Conservation (phyloP, 176 grass and related monocot genomes). For the Rhynchospora pubera region DNA sequence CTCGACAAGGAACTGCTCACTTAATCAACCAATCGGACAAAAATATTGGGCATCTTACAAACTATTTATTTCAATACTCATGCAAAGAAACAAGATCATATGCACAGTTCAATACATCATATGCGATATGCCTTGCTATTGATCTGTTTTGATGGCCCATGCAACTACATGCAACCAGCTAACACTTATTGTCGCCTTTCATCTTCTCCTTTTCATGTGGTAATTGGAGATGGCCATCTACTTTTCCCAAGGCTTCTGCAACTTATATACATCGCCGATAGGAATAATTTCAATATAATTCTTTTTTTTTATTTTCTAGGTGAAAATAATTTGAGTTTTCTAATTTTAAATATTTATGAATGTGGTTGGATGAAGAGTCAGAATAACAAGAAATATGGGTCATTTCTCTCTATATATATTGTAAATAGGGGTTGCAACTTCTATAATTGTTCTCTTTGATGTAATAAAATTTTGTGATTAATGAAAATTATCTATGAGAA, state of each 20-base stretch:
- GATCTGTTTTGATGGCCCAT: background rate
- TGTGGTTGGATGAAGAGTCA: no score
- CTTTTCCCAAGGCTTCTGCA: background rate
- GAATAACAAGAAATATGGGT: no score
- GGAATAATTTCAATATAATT: no score
- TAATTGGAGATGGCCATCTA: background rate
- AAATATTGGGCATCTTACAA: background rate
- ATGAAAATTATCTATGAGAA: no score
- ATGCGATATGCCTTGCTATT: conserved; percentile 1
- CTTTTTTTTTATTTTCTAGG: no score
- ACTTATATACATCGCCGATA: no score
- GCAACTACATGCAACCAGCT: background rate
- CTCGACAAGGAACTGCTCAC: background rate
- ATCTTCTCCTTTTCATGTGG: background rate
- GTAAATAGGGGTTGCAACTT: no score
- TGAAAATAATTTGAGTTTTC: no score
- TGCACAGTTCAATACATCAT: background rate
- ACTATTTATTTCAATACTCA: background rate
- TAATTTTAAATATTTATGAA: no score
- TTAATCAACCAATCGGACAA: background rate
- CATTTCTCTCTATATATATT: no score
- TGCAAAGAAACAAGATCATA: background rate
- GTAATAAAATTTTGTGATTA: no score
- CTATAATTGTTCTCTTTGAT: no score
- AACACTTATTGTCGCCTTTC: background rate